Evolutionary conservation across 352 stramenopile species (phyloP), one percentile per base, ranked within the genome.

Genomic region (Phytopythium mirpurense): DNA sequence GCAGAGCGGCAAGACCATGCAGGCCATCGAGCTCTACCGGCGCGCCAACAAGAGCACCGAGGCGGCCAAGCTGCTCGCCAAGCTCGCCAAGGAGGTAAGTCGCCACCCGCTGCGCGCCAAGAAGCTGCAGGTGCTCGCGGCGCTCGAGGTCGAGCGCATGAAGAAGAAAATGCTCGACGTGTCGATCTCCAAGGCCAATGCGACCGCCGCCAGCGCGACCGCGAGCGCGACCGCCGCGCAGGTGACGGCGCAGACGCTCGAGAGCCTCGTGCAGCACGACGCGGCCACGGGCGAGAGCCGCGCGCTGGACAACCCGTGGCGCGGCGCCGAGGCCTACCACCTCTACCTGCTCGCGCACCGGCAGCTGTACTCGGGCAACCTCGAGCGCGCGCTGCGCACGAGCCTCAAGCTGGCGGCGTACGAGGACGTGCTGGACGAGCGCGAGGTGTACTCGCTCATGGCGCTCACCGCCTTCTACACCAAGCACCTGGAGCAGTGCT

Each of bases 371-470:
- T 56, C 59, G 10, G 87, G 85, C 18, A 70, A 88, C 11, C 56
- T 95, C 11, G 84, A 96, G 23, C 78, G 71, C 12, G 87, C 93
- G 7, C 61, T 98, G 51, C 80, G 78, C 18, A 97, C 90, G 10
- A 78, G 83, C 10, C 78, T 97, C 40, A 94, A 96, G 50, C 81
- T 96, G 32, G 72, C 80, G 0, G 70, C 73, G 15, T 98, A 95
- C 63, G 91, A 98, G 37, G 93, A 98, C 60, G 86, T 98, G 23
- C 68, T 98, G 7, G 84, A 95, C 18, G 68, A 90, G 29, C 78
- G 84, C 16, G 88, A 96, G 52, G 88, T 98, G 29, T 97, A 98
- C 68, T 92, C 83, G n/a, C 74, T 98, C 14, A 83, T 98, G n/a
- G 93, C 88, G 2, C 69, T 98, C 6, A 85, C 88, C 3, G 83